Conservation (phyloP, 345 rosid species). For the Rhizophora mangle region DNA sequence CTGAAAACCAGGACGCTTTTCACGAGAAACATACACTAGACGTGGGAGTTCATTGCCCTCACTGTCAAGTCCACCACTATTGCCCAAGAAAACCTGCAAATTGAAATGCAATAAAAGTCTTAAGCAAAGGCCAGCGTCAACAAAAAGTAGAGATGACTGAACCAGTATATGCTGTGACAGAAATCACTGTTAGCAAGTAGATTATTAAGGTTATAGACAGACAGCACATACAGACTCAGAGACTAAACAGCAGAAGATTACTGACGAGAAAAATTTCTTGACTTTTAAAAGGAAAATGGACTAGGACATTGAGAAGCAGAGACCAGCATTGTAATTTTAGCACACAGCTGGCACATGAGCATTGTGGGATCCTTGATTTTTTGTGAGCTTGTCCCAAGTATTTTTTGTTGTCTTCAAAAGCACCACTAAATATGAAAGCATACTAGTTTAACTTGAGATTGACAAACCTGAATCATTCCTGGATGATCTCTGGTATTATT, state of each 20-base stretch:
- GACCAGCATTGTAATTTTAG: background rate
- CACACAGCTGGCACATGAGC: background rate
- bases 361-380: background rate
- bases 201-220: background rate
- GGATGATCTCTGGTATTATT: constrained; percentile 64
- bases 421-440: background rate
- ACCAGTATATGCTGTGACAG: background rate
- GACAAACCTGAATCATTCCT: constrained; percentile 63
- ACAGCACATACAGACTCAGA: background rate
- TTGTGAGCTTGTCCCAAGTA: background rate
- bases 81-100: constrained; percentile 34
- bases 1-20: constrained; percentile 37
- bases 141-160: background rate
- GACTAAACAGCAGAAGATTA: too few species aligned
- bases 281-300: too few species aligned
- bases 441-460: background rate
- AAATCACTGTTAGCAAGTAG: background rate
- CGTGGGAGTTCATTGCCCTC: constrained; percentile 39
- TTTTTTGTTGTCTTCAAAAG: background rate
- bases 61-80: constrained; percentile 33
- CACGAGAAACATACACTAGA: constrained; percentile 34
- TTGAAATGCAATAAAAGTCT: background rate
- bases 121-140: background rate
- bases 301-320: too few species aligned
- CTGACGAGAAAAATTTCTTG: too few species aligned